Evolutionary conservation across 805 yeast genomes (phyloP).

Genomic region (Tetrapisispora iriomotensis): DNA sequence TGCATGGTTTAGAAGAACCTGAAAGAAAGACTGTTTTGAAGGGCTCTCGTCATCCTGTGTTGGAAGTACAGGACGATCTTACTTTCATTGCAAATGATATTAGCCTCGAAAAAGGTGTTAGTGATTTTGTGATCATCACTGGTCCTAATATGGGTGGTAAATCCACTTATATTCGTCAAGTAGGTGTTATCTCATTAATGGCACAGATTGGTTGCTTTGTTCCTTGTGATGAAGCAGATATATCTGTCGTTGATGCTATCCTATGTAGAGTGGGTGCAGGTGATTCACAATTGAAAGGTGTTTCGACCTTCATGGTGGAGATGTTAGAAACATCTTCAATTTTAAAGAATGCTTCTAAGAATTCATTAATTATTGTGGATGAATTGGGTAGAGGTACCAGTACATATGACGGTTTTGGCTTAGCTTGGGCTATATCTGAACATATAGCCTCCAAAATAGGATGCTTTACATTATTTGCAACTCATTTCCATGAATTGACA

Average conservation of each 20-base stretch:
- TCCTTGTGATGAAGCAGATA: conserved; percentile 70
- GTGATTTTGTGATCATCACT: conserved; percentile 76
- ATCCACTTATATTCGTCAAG: conserved; percentile 83
- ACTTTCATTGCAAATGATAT: conserved; percentile 90
- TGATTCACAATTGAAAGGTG: conserved; percentile 93
- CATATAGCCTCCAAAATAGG: conserved; percentile 59
- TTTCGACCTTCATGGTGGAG: conserved; percentile 95
- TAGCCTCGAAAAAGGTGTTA: conserved; percentile 41
- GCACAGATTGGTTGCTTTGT: conserved; percentile 85
- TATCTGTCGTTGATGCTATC: conserved; percentile 81
- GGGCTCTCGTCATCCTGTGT: conserved; percentile 89
- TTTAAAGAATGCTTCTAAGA: conserved; percentile 70
- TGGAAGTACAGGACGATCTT: conserved; percentile 85
- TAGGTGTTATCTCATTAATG: conserved; percentile 79
- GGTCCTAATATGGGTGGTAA: conserved; percentile 99
- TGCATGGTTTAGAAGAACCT: conserved; percentile 39
- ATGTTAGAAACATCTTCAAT: conserved; percentile 96
- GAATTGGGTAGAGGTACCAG: conserved; percentile 78
- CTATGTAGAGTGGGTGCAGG: conserved; percentile 98
- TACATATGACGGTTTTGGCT: conserved; percentile 94
- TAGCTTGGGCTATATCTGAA: conserved; percentile 95
- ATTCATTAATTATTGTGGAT: conserved; percentile 85
- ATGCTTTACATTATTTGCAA: conserved; percentile 85
- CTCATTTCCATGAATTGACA: conserved; percentile 95
- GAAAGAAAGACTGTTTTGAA: conserved; percentile 46